These are phyloP conservation scores for Saccharomyces hybrid DNA, from an alignment of 1,139 yeast species.

Conservation along the genomic window DNA sequence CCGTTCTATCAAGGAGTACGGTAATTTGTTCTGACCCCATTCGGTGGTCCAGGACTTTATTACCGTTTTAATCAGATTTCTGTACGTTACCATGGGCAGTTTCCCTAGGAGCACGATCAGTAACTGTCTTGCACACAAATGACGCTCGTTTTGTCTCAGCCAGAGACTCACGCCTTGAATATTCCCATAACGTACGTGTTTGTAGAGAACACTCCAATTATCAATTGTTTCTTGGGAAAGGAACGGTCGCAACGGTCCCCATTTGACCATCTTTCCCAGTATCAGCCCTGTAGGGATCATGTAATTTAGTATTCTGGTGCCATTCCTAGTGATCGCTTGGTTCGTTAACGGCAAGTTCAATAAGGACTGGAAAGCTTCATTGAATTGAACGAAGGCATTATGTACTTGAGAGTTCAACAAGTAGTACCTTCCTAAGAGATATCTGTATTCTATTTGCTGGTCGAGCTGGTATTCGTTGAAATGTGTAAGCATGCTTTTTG, in stretches of 20 bases:
- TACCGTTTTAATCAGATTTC: constrained; percentile 21
- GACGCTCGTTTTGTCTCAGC: constrained; percentile 21
- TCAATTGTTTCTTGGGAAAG: constrained; percentile 13
- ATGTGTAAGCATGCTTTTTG: constrained; percentile 24
- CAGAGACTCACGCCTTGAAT: constrained; percentile 22
- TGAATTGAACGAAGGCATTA: constrained; percentile 29
- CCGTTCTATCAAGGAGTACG: constrained; percentile 19
- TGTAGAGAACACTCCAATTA: constrained; percentile 15
- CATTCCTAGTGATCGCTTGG: constrained; percentile 14
- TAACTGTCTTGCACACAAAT: constrained; percentile 14
- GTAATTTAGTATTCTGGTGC: constrained; percentile 20
- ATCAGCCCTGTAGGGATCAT: constrained; percentile 27
- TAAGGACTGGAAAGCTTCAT: constrained; percentile 19
- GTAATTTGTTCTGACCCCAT: constrained; percentile 20
- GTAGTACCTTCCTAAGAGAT: constrained; percentile 29
- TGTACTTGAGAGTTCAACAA: constrained; percentile 25
- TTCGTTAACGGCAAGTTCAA: constrained; percentile 6
- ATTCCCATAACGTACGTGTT: constrained; percentile 20
- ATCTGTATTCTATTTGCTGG: constrained; percentile 30
- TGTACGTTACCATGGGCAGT: constrained; percentile 26
- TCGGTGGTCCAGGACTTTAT: constrained; percentile 16
- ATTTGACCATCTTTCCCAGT: constrained; percentile 25
- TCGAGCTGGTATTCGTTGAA: constrained; percentile 24
- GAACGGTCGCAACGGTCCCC: constrained; percentile 5
- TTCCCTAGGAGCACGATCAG: constrained; percentile 26